Percentiles rank a stretch among this genome's conserved stretches.
Conservation (phyloP, 1,284 basidiomycete genomes). For the Schizopora paradoxa region DNA sequence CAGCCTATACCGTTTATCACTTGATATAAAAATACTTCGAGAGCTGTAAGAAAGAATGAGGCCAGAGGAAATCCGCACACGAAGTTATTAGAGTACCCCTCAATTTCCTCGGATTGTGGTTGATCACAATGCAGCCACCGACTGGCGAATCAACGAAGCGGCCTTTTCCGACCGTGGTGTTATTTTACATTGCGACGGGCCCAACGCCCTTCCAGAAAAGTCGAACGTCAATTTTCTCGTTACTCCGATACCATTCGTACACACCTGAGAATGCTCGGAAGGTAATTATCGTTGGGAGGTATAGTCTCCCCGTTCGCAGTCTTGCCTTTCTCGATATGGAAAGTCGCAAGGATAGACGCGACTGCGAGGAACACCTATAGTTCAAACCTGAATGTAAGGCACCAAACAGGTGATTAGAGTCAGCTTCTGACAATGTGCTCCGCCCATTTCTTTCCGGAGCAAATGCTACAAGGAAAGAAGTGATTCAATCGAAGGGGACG, state of each 20-base stretch:
- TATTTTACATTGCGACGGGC: conserved; percentile 12
- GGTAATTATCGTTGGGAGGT: conserved; percentile 4
- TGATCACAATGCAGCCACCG: conserved; percentile 7
- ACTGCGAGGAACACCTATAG: conserved; percentile 9
- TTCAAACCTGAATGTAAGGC: too few species aligned
- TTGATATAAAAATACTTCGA: too few species aligned
- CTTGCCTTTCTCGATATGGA: conserved; percentile 11
- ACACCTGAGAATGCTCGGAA: conserved; percentile 4
- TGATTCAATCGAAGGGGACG: too few species aligned
- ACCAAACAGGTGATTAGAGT: neutral
- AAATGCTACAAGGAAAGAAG: conserved; percentile 7
- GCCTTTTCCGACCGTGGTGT: conserved; percentile 8
- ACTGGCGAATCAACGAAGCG: conserved; percentile 6
- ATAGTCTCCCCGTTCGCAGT: conserved; percentile 10
- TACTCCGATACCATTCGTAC: too few species aligned
- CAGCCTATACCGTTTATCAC: too few species aligned
- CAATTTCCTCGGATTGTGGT: too few species aligned
- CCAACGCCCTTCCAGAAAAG: conserved; percentile 9
- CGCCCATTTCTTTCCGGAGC: conserved; percentile 13
- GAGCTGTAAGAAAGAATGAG: too few species aligned
- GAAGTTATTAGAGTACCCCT: too few species aligned
- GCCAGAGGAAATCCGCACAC: too few species aligned
- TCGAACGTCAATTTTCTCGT: too few species aligned
- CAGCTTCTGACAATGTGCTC: conserved; percentile 3
- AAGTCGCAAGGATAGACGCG: conserved; percentile 10